Evolutionary conservation across 768 basidiomycete species (phyloP), one percentile per base, ranked within the genome.

Genomic region (Auricularia sp.): DNA sequence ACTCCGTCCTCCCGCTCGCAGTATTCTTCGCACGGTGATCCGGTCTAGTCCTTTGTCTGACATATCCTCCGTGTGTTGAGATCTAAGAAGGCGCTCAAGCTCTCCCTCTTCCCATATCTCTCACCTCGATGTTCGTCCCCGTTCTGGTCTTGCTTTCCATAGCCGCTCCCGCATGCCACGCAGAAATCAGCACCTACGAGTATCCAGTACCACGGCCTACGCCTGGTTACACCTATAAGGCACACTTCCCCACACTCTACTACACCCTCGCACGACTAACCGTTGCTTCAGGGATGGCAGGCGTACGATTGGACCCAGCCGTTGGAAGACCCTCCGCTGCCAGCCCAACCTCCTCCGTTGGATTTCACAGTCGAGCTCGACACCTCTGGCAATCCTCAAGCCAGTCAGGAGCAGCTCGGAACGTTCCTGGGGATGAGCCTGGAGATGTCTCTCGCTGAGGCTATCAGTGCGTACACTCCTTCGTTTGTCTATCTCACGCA

Each of bases 341-440:
- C 84, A 1, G 73, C 73, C 60, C 79, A 81, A 3, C 68, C 78
- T 0, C 74, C 80, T 10, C 70, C 78, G 5, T 78, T 71, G 1
- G 72, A 77, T 36, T 85, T 84, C 67, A 72, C 72, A 12, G 66
- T 87, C 1, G 74, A 78, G 63, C 73, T 86, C 5, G 56, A 59
- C 23, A 33, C 23, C 23, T 8, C 56, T 6, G 56, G 56, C 11
- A 59, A 14, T 8, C 56, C 56, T 6, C 18, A 59, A 33, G 56
- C 56, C 23, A 23, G 56, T 29, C 14, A 33, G 16, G 56, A 33
- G 10, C 11, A n/a, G 11, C 56, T 35, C 8, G 56, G 56, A 14
- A 33, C 23, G 14, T 90, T 90, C 69, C 80, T 85, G 63, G 88
- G 87, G 2, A 90, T 91, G 71, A 88, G 86, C 3, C 80, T 91